Base-by-base conservation (phyloP, 176 grass and related monocot species). In the Rhipidocladum racemiflorum region DNA sequence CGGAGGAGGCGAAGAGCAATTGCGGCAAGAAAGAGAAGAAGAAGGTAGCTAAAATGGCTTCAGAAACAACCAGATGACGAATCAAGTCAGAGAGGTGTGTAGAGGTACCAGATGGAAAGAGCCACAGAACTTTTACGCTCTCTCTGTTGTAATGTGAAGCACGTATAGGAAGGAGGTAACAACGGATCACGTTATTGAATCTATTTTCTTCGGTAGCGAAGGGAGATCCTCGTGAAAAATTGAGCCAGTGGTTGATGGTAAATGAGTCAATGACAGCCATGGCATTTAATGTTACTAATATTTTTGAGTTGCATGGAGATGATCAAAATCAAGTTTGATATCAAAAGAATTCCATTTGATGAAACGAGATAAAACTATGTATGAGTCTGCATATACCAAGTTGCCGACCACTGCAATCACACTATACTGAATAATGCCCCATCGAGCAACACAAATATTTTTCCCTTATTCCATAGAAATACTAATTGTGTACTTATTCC, bases 161-260 rank as follows among this genome's bases (percentile, higher is more conserved):
- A 76, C 53, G 28, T 54, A 81, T 85, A 89, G 82, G 77, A 46
- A 76, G 82, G 44, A 89, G 75, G 61, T 76, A 89, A 85, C 70
- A 76, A 28, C 53, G 70, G 5, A 80, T 48, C 53, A 25, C 42
- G 14, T 64, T 70, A 25, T 76, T 62, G 38, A 55, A 76, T 54
- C 11, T 71, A 64, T 2, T 0, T 63, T 66, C 81, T 85, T 70
- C 10, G 59, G 68, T 35, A 57, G 36, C 30, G 48, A 73, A 86
- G 66, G 59, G 6, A 69, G 1, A 72, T 66, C 44, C 44, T 64
- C 0, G 76, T 65, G 51, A 18, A 24, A 18, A 54, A 42, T 42
- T 71, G 42, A 78, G 75, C 30, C 42, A 2, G 45, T 39, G 10
- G 9, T 85, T 61, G 20, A 84, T 70, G 51, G 64, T 69, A 85